These are phyloP conservation scores for Syzygium malaccense DNA, from an alignment of 441 rosid species.

Conservation along the genomic window DNA sequence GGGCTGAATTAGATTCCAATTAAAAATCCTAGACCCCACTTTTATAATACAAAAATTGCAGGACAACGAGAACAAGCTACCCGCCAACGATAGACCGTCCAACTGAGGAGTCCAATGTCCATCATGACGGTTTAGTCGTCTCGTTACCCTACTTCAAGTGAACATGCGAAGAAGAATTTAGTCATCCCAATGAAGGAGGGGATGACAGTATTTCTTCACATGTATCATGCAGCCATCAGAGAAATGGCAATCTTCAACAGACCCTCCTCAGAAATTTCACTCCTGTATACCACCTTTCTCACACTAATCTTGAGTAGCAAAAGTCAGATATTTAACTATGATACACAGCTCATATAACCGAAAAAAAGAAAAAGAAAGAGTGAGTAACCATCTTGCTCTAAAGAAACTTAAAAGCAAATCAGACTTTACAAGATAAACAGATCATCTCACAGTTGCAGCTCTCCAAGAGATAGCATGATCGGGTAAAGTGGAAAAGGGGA, in stretches of 20 bases:
- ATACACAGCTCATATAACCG: not conserved
- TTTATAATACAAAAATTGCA: not conserved
- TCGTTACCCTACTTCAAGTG: not conserved
- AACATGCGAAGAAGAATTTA: not conserved
- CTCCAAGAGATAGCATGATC: not conserved
- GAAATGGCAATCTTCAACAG: not conserved
- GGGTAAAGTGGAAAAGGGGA: not conserved
- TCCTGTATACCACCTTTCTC: not conserved
- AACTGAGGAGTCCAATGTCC: not conserved
- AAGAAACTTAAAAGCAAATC: not conserved
- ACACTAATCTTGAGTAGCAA: not conserved
- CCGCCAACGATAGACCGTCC: not conserved
- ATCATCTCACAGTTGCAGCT: not conserved
- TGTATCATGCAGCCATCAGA: not conserved
- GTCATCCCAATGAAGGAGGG: not conserved
- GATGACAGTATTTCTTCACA: not conserved
- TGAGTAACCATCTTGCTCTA: not conserved
- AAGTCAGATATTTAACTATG: not conserved
- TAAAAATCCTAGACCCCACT: not conserved
- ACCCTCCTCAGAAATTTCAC: not conserved
- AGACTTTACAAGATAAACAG: not conserved
- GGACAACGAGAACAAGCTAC: not conserved
- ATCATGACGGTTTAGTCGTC: not conserved
- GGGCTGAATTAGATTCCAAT: not conserved
- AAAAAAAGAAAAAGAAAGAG: not conserved